A percentile compares a stretch with the other conserved stretches of the same genome.
Evolutionary conservation across 2,329 filamentous ascomycete genomes (phyloP).

Genomic region (Helotiales sp.): DNA sequence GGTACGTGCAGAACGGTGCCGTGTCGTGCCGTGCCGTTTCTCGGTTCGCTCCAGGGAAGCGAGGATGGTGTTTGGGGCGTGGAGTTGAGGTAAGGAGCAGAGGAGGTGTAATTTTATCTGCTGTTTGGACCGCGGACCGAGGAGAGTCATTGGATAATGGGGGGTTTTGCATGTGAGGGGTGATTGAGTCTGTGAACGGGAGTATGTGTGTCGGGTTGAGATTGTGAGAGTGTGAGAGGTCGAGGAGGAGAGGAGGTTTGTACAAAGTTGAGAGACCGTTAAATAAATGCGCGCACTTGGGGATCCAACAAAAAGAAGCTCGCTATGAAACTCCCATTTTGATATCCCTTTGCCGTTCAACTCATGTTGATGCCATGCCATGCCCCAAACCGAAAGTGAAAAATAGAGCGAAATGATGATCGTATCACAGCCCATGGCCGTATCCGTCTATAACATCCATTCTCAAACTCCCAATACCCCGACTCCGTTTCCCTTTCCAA

Average conservation of each 20-base stretch:
- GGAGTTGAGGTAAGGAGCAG: too few relatives aligned
- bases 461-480: not conserved
- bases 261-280: not conserved
- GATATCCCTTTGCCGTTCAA: not conserved
- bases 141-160: too few relatives aligned
- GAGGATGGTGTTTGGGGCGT: too few relatives aligned
- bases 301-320: constrained; percentile 3
- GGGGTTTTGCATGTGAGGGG: not conserved
- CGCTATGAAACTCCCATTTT: not conserved
- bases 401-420: not conserved
- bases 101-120: too few relatives aligned
- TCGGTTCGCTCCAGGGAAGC: too few relatives aligned
- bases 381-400: not conserved
- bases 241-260: not conserved
- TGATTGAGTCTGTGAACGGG: too few relatives aligned
- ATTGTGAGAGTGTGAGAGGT: too few relatives aligned
- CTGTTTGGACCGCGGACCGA: too few relatives aligned
- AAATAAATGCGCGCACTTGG: constrained; percentile 1
- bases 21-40: too few relatives aligned
- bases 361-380: not conserved
- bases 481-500: not conserved
- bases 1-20: not conserved
- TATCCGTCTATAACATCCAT: not conserved
- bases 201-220: too few relatives aligned
- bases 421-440: not conserved